These are phyloP conservation scores for Podaxis sp. DNA, from an alignment of 768 basidiomycete genomes.

Conservation along the genomic window DNA sequence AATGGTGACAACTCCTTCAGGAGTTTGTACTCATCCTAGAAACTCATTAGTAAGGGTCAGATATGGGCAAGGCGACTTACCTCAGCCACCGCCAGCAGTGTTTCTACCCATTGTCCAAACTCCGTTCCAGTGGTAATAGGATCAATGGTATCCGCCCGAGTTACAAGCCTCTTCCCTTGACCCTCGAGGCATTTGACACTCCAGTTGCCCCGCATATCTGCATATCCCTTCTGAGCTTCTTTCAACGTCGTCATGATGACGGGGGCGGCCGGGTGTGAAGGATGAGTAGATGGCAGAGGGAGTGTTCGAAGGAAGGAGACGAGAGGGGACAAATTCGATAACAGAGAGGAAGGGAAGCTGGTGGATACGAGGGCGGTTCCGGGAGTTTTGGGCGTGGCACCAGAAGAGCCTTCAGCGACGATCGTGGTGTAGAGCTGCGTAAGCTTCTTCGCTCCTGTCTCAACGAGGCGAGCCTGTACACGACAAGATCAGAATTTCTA, in stretches of 20 bases:
- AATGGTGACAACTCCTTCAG: constrained; percentile 66
- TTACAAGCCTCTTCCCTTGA: constrained; percentile 67
- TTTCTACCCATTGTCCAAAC: constrained; percentile 69
- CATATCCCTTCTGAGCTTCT: constrained; percentile 81
- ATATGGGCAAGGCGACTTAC: constrained; percentile 33
- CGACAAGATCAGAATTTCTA: not conserved
- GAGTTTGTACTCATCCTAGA: constrained; percentile 67
- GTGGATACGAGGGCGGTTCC: constrained; percentile 19
- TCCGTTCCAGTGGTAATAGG: constrained; percentile 66
- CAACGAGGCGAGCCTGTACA: constrained; percentile 64
- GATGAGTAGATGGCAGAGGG: constrained; percentile 77
- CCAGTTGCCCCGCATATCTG: constrained; percentile 86
- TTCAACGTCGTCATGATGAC: constrained; percentile 63
- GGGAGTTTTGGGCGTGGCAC: constrained; percentile 47
- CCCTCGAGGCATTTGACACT: constrained; percentile 70
- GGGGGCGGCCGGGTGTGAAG: constrained; percentile 75
- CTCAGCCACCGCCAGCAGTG: constrained; percentile 65
- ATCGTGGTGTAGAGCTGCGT: constrained; percentile 82
- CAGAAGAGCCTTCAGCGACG: constrained; percentile 84
- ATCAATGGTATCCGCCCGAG: constrained; percentile 69
- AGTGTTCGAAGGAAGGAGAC: constrained; percentile 70
- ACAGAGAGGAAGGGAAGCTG: constrained; percentile 55
- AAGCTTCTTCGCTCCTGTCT: constrained; percentile 82
- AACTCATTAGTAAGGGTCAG: not conserved
- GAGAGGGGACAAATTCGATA: constrained; percentile 58